Evolutionary conservation across 2,329 filamentous ascomycete genomes (phyloP).

Genomic region (Penicillium oxalicum): DNA sequence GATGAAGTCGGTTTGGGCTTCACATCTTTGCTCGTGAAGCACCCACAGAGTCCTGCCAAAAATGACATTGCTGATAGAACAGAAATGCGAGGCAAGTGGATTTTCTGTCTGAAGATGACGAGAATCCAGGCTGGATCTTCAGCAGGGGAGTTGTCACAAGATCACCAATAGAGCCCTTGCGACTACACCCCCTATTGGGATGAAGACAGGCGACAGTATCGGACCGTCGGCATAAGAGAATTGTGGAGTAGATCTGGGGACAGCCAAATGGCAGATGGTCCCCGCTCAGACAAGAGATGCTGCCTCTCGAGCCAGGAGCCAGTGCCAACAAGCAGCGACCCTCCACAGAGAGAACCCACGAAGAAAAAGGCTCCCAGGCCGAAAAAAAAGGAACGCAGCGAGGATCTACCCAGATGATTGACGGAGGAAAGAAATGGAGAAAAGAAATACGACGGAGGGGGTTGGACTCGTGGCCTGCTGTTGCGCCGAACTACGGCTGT

Average conservation of each 20-base stretch:
- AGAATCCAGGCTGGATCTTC: background rate
- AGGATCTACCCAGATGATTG: background rate
- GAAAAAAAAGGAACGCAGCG: background rate
- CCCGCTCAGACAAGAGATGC: too few relatives aligned
- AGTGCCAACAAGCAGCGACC: too few relatives aligned
- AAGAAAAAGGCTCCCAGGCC: too few relatives aligned
- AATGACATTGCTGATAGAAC: conserved; percentile 17
- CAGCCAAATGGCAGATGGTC: too few relatives aligned
- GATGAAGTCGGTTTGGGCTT: background rate
- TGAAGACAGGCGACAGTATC: too few relatives aligned
- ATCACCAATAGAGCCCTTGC: too few relatives aligned
- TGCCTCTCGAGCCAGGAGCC: too few relatives aligned
- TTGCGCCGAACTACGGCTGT: background rate
- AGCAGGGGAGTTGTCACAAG: too few relatives aligned
- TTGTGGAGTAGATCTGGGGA: too few relatives aligned
- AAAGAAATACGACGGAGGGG: conserved; percentile 6
- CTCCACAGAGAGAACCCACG: too few relatives aligned
- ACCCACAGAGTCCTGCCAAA: conserved; percentile 21
- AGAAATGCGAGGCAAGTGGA: background rate
- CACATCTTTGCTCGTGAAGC: conserved; percentile 15
- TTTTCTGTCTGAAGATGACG: background rate
- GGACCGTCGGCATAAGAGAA: too few relatives aligned
- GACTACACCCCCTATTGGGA: too few relatives aligned
- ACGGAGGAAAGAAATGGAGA: background rate
- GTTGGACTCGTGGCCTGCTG: conserved; percentile 1